Evolutionary conservation across 192 early-diverging fungal species (phyloP), one percentile per base, ranked within the genome.

Genomic region (Backusella luteola): DNA sequence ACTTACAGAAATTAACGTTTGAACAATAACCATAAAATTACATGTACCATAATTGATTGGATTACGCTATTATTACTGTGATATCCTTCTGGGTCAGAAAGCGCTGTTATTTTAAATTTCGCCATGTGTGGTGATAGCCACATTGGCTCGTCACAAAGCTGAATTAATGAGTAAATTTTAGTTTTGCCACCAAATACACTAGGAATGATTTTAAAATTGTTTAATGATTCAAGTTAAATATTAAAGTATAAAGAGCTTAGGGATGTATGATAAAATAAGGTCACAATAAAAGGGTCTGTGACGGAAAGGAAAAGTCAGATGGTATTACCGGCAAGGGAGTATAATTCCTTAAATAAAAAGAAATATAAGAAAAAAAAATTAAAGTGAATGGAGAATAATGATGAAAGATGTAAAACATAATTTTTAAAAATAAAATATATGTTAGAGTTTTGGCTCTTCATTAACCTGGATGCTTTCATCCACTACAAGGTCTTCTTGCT

Each of bases 351-450:
- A 26, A 63, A 29, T 63, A 63, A 14, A 63, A 14, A 56, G 19
- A 39, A 56, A 56, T 23, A 56, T 23, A n/a, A 23, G 21, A 29
- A 29, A 4, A 63, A 9, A 59, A 29, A 11, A 59, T 59, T 59
- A 59, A 63, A 63, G 56, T 63, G 56, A 63, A 63, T 63, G 56
- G 56, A 63, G 56, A 63, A 29, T 29, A 63, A 63, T 23, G 11
- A 63, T 63, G 26, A 29, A 63, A 14, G 56, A 63, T 23, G 56
- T 63, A 29, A 12, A 63, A 29, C 56, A 63, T 63, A 63, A 29
- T 14, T 63, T 63, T 26, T 23, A 7, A 56, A 32, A 56, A 11
- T 63, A 63, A 29, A 63, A 63, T 59, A 56, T 26, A 49, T 49
- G 46, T 63, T 63, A 63, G 23, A 29, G 23, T 63, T 63, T 63